Base-by-base conservation (phyloP, 345 rosid species). In the Populus alba region DNA sequence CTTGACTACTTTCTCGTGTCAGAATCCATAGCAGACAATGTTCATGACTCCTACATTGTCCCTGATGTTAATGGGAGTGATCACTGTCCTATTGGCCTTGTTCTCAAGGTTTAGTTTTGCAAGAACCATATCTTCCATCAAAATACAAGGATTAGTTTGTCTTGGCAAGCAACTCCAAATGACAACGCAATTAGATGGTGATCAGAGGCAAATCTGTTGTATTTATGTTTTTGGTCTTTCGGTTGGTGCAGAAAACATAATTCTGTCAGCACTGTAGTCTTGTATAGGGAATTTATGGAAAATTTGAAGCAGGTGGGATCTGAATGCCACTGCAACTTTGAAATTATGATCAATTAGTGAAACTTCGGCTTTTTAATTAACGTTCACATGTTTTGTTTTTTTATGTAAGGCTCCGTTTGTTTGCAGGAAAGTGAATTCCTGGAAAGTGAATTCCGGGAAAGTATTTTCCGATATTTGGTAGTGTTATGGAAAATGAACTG, bases 1-100 rank as follows among this genome's bases (percentile, higher is more conserved):
- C 95, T 96, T 7, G 99, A 96, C 89, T 96, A 96, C 87, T 96
- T 94, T 85, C 94, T 94, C 8, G 94, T 88, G 69, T 96, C 99
- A 2, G 94, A 92, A 82, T 84, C 97, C 29, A 85, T 96, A 3
- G 92, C 91, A 15, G 90, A 83, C 76, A 80, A 86, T 15, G 97
- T 92, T 77, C 93, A 92, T 73, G 99, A 94, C 81, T 92, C 99
- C 0, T 96, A 89, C 82, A 94, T 90, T 74, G 88, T 91, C 70
- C 99, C 99, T 38, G 97, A 92, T 81, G 84, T 96, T 76, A 49
- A 59, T 5, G 99, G 97, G 55, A 94, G 99, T 81, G 99, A 94
- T 87, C 98, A 96, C 82, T 81, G 97, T 75, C 97, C 99, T 17
- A 83, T 96, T 75, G 94, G 98, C 84, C 92, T 94, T 59, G 57